Base-by-base conservation (phyloP, 257 asterid species). In the Capsicum rhomboideum region DNA sequence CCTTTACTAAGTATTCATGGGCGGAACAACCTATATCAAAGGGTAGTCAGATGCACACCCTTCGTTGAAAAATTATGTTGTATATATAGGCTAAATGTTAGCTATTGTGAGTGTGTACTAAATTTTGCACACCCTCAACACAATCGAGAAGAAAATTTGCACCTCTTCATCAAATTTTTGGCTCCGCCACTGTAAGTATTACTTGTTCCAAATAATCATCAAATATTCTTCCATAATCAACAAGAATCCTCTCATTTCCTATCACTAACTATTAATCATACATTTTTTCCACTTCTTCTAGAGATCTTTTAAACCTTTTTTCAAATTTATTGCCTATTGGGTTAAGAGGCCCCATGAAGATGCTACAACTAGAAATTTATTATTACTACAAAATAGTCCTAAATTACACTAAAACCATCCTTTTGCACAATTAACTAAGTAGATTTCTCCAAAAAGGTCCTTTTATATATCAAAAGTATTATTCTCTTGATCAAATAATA, bases 401-500 rank as follows among this genome's bases (percentile, higher is more conserved):
- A 77, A 77, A 1, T 49, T 49, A 28, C 14, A 50, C 26, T 4
- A 28, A 49, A 26, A 50, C 64, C 46, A 50, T 23, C 2, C 0
- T 2, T 42, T 50, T 28, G 58, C 64, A 77, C 64, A 77, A 77
- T 77, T 77, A 77, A 50, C 64, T 77, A 50, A 50, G 49, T 50
- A 1, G 82, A 77, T 77, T 29, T 44, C 42, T 40, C 28, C 66
- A 40, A 68, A 85, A 85, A 46, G 78, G 82, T 72, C 85, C 59
- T 72, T 81, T 80, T 4, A 17, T 40, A 40, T 40, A 40, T n/a
- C 20, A 68, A 55, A 56, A 8, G 69, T 37, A 68, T n/a, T n/a
- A 66, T 71, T 72, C 74, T 13, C 59, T 37, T 78, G 42, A 56
- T 80, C 63, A 68, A 68, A 18, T 42, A 68, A 18, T 42, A 71